Base-by-base conservation (phyloP, 2,329 filamentous ascomycete genomes). In the Drechslerella dactyloides region DNA sequence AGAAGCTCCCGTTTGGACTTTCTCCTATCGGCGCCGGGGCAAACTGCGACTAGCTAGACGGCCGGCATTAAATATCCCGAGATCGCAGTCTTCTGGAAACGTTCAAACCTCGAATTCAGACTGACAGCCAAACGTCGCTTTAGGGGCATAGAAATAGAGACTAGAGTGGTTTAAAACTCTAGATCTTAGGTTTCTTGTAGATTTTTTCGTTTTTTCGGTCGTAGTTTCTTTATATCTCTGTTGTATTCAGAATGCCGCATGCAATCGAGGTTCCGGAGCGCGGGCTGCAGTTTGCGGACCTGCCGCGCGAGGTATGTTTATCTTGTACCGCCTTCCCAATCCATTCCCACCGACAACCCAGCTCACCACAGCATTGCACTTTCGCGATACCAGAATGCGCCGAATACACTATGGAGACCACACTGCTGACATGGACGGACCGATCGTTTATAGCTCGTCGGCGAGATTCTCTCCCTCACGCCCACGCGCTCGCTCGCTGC, bases 271-370 rank as follows among this genome's bases (percentile, higher is more conserved):
- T 59, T 8, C 7, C 40, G 8, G 51, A 54, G 35, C 65, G 52
- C n/a, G 60, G 56, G 40, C 53, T 60, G 27, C 59, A 55, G 24
- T 60, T 70, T 42, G 59, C 54, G 21, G 40, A 70, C 19, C 27
- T 70, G 10, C 66, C 66, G 54, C 59, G 66, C 35, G 66, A 70
- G 48, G 66, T 70, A 24, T 15, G 65, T 54, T 55, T 48, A n/a
- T 54, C 52, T 58, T 70, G 66, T 70, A 50, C 60, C 21, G 63
- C 66, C 54, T 70, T 64, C 66, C 66, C 54, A 44, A 70, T 64
- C 23, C 37, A 69, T 40, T 11, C 11, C 7, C n/a, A 2, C 40
- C 3, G 19, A 13, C 48, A 62, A 6, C n/a, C n/a, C n/a, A n/a
- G n/a, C 53, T 48, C 13, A 46, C 27, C 48, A 46, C 51, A 69